Percentiles rank a stretch among this genome's conserved stretches.
Conservation (phyloP, 2,329 filamentous ascomycete species). For the Fusarium odoratissimum region DNA sequence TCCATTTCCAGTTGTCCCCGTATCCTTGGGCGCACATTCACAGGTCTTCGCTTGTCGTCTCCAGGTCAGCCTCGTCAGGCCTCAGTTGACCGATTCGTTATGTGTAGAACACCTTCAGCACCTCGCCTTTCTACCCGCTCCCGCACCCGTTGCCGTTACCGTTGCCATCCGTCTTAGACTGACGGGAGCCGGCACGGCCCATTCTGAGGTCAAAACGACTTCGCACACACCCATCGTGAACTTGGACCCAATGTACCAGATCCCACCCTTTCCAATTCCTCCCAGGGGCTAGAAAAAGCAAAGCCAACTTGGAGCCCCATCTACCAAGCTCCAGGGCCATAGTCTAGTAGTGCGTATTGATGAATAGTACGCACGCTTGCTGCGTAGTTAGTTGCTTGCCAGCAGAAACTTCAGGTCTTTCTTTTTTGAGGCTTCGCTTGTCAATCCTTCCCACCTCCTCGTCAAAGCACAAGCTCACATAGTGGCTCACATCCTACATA, state of each 20-base stretch:
- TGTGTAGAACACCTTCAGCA: conserved; percentile 24
- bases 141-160: conserved; percentile 29
- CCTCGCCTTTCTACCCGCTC: conserved; percentile 40
- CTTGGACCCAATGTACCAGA: conserved; percentile 43
- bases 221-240: conserved; percentile 37
- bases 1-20: conserved; percentile 7
- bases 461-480: conserved; percentile 31
- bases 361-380: conserved; percentile 18
- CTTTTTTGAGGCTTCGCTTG: conserved; percentile 42
- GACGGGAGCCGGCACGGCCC: conserved; percentile 42
- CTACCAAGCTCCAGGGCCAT: conserved; percentile 35
- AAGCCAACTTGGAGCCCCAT: conserved; percentile 36
- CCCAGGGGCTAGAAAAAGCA: conserved; percentile 45
- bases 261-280: conserved; percentile 36
- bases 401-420: conserved; percentile 43
- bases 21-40: conserved; percentile 9
- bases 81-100: conserved; percentile 4
- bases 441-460: conserved; percentile 32
- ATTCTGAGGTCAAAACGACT: conserved; percentile 32
- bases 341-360: conserved; percentile 18
- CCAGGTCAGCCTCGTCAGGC: conserved; percentile 21
- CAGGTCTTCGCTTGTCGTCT: conserved; percentile 12
- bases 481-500: conserved; percentile 37
- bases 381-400: conserved; percentile 39
- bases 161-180: conserved; percentile 21